Percentiles rank a stretch among this genome's conserved stretches.
These are phyloP conservation scores for Chrysosporium keratinophilum DNA, from an alignment of 2,329 filamentous ascomycete species.

Conservation along the genomic window DNA sequence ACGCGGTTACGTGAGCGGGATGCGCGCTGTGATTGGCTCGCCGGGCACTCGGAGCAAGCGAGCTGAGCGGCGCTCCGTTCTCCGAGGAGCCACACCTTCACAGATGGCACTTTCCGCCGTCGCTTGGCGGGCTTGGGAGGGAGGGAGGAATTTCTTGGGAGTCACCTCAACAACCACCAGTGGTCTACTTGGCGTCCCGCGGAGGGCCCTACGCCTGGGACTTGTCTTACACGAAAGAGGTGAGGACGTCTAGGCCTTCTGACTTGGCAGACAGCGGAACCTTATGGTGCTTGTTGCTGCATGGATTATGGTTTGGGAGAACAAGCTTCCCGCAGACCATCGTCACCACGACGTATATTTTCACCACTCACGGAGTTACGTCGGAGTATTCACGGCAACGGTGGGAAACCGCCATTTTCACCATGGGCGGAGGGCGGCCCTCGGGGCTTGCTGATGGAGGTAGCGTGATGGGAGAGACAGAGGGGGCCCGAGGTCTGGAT, in stretches of 20 bases:
- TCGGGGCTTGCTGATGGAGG: no score
- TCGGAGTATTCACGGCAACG: slow-evolving; percentile 1
- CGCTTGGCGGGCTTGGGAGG: slow-evolving; percentile 2
- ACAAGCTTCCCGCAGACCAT: no score
- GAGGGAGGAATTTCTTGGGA: slow-evolving; percentile 3
- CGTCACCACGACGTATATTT: no score
- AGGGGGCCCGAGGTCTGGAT: no score
- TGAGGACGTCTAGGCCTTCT: background rate
- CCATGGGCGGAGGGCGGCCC: no score
- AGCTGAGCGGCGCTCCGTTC: background rate
- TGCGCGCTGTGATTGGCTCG: background rate
- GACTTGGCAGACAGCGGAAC: slow-evolving; percentile 2
- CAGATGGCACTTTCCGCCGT: background rate
- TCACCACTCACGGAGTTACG: background rate
- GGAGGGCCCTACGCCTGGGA: background rate
- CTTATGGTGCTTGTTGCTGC: background rate
- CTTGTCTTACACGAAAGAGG: background rate
- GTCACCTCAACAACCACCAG: background rate
- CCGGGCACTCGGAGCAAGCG: background rate
- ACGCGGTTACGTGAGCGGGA: background rate
- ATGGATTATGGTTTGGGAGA: no score
- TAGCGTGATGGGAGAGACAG: no score
- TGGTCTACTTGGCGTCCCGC: background rate
- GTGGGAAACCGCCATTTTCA: no score
- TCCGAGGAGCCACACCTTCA: background rate